phyloP scores from a whole-genome alignment of 352 stramenopile species.

The Globisporangium barbulae region DNA sequence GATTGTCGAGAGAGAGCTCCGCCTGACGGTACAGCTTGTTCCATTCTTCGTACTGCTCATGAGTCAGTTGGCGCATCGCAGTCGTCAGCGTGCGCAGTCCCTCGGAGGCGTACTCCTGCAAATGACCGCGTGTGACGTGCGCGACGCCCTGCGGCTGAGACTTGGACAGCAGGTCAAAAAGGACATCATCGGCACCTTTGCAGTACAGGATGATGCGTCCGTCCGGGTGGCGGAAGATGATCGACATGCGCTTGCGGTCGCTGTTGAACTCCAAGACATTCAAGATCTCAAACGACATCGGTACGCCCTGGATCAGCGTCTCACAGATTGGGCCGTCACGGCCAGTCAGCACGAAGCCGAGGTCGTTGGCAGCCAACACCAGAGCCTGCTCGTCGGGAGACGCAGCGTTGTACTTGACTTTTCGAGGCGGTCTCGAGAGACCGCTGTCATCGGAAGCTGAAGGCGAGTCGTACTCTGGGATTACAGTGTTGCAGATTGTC shows the following conservation, averaged over 20 bases:
- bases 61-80: slow-evolving; percentile 59
- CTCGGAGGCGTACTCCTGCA: slow-evolving; percentile 81
- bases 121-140: slow-evolving; percentile 76
- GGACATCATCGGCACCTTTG: slow-evolving; percentile 78
- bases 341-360: slow-evolving; percentile 64
- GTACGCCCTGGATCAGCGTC: slow-evolving; percentile 55
- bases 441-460: slow-evolving; percentile 21
- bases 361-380: slow-evolving; percentile 67
- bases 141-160: slow-evolving; percentile 70
- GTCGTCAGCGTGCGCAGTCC: slow-evolving; percentile 74
- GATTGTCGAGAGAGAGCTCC: slow-evolving; percentile 69
- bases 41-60: slow-evolving; percentile 79
- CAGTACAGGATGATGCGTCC: slow-evolving; percentile 79
- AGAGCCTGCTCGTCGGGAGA: slow-evolving; percentile 84
- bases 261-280: slow-evolving; percentile 98
- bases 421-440: not conserved
- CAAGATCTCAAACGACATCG: slow-evolving; percentile 90
- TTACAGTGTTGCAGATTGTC: slow-evolving; percentile 88
- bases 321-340: slow-evolving; percentile 71
- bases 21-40: slow-evolving; percentile 66
- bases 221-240: slow-evolving; percentile 89
- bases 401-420: slow-evolving; percentile 83
- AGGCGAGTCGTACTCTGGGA: slow-evolving; percentile 60
- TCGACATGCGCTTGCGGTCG: slow-evolving; percentile 98
- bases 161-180: slow-evolving; percentile 72